A percentile compares a stretch with the other conserved stretches of the same genome.
Conservation (phyloP, 1,284 basidiomycete species). For the Apiotrichum siamense region DNA sequence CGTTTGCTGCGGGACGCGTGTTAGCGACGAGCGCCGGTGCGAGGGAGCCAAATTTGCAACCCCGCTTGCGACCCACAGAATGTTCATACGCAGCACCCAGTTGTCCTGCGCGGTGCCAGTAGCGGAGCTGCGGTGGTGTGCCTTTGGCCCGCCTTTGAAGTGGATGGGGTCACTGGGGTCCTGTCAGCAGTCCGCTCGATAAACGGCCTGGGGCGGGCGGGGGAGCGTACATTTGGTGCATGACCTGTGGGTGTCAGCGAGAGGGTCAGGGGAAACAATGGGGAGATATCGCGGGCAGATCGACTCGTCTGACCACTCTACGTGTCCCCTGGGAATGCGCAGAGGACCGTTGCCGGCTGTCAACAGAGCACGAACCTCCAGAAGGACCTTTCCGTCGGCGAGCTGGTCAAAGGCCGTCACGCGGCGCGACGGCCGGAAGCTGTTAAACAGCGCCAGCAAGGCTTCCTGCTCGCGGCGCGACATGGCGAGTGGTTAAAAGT, state of each 20-base stretch:
- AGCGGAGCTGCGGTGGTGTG: conserved; percentile 12
- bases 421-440: conserved; percentile 30
- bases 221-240: conserved; percentile 15
- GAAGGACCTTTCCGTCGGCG: conserved; percentile 38
- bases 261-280: not conserved
- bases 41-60: too few species aligned
- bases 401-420: conserved; percentile 37
- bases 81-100: conserved; percentile 43
- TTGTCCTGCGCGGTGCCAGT: conserved; percentile 26
- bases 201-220: too few species aligned
- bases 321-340: too few species aligned
- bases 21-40: not conserved
- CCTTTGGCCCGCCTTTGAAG: conserved; percentile 31
- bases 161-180: conserved; percentile 19
- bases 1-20: conserved; percentile 30
- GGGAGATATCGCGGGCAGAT: too few species aligned
- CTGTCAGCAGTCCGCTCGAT: not conserved
- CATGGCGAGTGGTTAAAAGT: conserved; percentile 7
- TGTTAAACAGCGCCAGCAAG: conserved; percentile 41
- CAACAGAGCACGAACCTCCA: conserved; percentile 32
- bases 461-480: conserved; percentile 39
- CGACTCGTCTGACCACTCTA: too few species aligned
- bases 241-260: conserved; percentile 8
- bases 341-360: not conserved
- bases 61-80: conserved; percentile 22